These are phyloP conservation scores for Coelastrella sp. DNA, from an alignment of 139 green algal species.

Conservation along the genomic window DNA sequence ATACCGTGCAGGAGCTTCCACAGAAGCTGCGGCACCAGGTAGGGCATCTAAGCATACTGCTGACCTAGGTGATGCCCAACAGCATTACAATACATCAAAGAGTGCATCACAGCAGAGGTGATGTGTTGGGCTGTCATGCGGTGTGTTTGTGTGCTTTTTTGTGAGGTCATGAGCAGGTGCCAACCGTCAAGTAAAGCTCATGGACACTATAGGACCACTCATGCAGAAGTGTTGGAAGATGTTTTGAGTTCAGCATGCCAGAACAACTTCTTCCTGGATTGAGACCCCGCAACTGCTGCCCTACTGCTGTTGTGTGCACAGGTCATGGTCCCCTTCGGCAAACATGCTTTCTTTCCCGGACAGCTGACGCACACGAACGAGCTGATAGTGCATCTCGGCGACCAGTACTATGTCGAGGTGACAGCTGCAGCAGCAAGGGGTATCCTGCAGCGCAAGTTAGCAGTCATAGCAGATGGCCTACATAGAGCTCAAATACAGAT, in stretches of 20 bases:
- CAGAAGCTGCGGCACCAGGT: slow-evolving; percentile 6
- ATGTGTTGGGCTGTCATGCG: too few species aligned
- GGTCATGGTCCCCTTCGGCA: slow-evolving; percentile 61
- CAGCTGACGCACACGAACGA: slow-evolving; percentile 69
- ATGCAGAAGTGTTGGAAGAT: background rate
- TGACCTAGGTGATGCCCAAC: too few species aligned
- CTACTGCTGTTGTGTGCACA: background rate
- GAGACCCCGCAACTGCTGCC: background rate
- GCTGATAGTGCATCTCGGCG: slow-evolving; percentile 57
- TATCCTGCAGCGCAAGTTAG: slow-evolving; percentile 50
- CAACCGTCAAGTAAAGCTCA: too few species aligned
- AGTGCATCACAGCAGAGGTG: too few species aligned
- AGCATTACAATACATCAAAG: too few species aligned
- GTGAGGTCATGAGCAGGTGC: too few species aligned
- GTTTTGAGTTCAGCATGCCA: background rate
- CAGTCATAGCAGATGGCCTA: slow-evolving; percentile 15
- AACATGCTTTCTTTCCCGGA: slow-evolving; percentile 65
- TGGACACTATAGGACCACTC: too few species aligned
- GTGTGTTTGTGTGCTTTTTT: too few species aligned
- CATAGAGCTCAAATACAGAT: slow-evolving; percentile 40
- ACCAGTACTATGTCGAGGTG: slow-evolving; percentile 48
- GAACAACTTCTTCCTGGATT: background rate
- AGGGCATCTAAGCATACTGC: background rate
- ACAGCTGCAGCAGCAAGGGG: slow-evolving; percentile 49
- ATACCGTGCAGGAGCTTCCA: slow-evolving; percentile 3